Evolutionary conservation across 2,329 filamentous ascomycete genomes (phyloP).

Genomic region (Blastomyces gilchristii): DNA sequence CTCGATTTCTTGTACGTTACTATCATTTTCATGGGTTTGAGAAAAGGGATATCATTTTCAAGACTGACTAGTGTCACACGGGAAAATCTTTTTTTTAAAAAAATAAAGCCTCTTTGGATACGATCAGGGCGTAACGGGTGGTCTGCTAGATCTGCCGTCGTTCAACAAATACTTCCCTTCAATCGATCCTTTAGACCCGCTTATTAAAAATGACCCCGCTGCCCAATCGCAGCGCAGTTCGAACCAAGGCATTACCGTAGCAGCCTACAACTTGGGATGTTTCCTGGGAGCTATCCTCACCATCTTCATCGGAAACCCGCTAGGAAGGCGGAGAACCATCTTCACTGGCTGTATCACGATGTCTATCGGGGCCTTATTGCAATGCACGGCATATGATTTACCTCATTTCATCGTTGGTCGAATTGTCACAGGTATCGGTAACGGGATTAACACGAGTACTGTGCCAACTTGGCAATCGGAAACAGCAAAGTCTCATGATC

Average conservation of each 20-base stretch:
- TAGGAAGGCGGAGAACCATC: constrained; percentile 19
- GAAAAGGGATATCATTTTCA: not conserved
- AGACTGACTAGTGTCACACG: not conserved
- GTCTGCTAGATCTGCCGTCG: constrained; percentile 33
- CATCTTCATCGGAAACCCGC: constrained; percentile 18
- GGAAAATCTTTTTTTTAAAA: no score
- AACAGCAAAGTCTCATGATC: constrained; percentile 30
- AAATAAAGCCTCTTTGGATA: constrained; percentile 27
- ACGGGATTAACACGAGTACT: constrained; percentile 28
- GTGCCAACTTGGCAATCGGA: constrained; percentile 40
- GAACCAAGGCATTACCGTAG: constrained; percentile 26
- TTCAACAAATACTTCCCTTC: constrained; percentile 35
- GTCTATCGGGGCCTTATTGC: constrained; percentile 17
- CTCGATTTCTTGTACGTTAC: constrained; percentile 7
- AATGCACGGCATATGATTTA: constrained; percentile 16
- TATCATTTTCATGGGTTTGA: not conserved
- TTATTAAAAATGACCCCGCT: not conserved
- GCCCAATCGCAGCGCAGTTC: constrained; percentile 4
- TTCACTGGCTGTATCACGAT: constrained; percentile 19
- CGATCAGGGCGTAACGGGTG: constrained; percentile 37
- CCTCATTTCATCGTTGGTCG: constrained; percentile 19
- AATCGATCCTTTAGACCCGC: constrained; percentile 23
- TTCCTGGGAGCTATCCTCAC: constrained; percentile 18
- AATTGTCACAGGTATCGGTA: constrained; percentile 22
- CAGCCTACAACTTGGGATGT: constrained; percentile 24